Evolutionary conservation across 2,329 filamentous ascomycete genomes (phyloP).

Genomic region (Fusarium sp.): DNA sequence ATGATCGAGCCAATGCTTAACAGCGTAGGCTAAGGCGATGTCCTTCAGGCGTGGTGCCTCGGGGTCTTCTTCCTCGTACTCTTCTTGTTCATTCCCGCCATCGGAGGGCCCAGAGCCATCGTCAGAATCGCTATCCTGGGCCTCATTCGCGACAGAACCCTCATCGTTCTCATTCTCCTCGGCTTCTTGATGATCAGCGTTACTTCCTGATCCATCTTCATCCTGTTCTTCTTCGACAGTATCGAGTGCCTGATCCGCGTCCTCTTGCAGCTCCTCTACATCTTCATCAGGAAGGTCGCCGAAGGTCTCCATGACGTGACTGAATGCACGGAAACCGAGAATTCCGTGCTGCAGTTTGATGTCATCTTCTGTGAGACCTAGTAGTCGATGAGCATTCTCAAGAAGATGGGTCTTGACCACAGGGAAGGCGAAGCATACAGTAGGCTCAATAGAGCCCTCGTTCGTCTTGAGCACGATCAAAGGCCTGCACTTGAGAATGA

Average conservation of each 20-base stretch:
- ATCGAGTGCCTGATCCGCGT: background rate
- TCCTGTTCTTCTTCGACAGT: background rate
- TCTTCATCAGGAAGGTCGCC: conserved; percentile 39
- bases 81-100: background rate
- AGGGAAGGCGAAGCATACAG: conserved; percentile 14
- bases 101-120: conserved; percentile 5
- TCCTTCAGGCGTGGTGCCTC: conserved; percentile 46
- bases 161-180: background rate
- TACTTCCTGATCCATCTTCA: background rate
- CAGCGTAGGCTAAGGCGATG: conserved; percentile 50
- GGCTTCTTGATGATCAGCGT: conserved; percentile 1
- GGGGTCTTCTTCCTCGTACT: conserved; percentile 34
- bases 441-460: conserved; percentile 32
- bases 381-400: conserved; percentile 49
- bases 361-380: conserved; percentile 53
- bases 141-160: background rate
- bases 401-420: conserved; percentile 55
- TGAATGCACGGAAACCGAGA: conserved; percentile 52
- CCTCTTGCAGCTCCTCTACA: conserved; percentile 1
- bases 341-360: conserved; percentile 57
- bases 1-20: conserved; percentile 56
- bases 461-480: conserved; percentile 43
- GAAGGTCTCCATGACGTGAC: conserved; percentile 51
- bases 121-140: conserved; percentile 10
- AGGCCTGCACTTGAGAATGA: conserved; percentile 55